Evolutionary conservation across 1,284 basidiomycete species (phyloP), one percentile per base, ranked within the genome.

Genomic region (Malassezia furfur): DNA sequence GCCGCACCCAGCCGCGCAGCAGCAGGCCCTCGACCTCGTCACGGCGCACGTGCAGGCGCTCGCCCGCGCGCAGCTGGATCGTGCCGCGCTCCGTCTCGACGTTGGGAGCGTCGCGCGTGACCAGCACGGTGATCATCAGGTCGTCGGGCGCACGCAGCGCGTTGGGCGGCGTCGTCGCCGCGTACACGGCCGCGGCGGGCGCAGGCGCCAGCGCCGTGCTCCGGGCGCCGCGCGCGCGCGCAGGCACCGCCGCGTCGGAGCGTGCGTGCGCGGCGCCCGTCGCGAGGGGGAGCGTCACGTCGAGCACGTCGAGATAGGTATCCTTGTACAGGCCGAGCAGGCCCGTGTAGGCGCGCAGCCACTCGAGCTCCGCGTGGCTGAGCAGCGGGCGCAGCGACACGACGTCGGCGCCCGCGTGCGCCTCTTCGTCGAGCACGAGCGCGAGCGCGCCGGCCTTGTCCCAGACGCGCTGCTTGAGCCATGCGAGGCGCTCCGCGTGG

Each of bases 11-110:
- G 3, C 90, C 91, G 69, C 91, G 87, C 1, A 91, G 83, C 65
- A 96, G 87, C 62, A 96, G 80, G 72, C 89, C 84, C 75, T 96
- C 91, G 57, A 96, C 84, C 75, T 93, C 88, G 10, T 85, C 82
- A 62, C 88, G 79, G 44, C 86, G 80, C 48, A 94, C 84, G 78
- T 89, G 83, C 69, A 89, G 91, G 55, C 90, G 78, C 76, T 90
- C 86, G 0, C 90, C 91, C 74, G 85, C 87, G 65, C 83, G 81
- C 71, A 96, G 90, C 72, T 91, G 85, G 56, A 96, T 84, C 57
- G 81, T 83, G 32, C 89, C 89, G 17, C 77, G 75, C 75, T 94
- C 89, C 5, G 91, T 88, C 70, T 90, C 84, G 38, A 96, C 88
- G 48, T 86, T 82, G 3, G 89, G 89, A 58, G 88, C 91, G 67